These are phyloP conservation scores for Monosporozyma siamensis DNA, from an alignment of 805 yeast species.

Conservation along the genomic window DNA sequence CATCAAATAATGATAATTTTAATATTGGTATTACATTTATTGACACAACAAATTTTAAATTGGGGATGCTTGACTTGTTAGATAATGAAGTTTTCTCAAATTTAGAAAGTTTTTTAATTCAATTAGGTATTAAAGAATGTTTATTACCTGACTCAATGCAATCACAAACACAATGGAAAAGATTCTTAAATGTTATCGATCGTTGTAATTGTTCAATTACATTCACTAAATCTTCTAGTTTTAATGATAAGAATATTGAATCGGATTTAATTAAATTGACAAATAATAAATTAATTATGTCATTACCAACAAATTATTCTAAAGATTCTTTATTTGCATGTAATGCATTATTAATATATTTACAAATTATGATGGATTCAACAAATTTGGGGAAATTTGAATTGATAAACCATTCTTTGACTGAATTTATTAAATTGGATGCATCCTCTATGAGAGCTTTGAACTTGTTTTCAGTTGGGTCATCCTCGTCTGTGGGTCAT, in stretches of 20 bases:
- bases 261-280: constrained; percentile 70
- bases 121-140: constrained; percentile 82
- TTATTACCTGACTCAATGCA: constrained; percentile 40
- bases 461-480: constrained; percentile 70
- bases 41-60: constrained; percentile 55
- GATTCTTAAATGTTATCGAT: constrained; percentile 62
- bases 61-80: constrained; percentile 69
- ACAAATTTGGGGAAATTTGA: constrained; percentile 45
- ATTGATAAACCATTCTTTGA: constrained; percentile 57
- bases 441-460: constrained; percentile 82
- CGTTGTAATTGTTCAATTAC: constrained; percentile 71
- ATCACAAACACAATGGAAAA: constrained; percentile 33
- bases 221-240: constrained; percentile 47
- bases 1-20: constrained; percentile 29
- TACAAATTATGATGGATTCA: constrained; percentile 53
- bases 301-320: constrained; percentile 25
- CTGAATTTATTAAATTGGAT: constrained; percentile 84
- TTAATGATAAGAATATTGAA: constrained; percentile 51
- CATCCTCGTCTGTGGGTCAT: constrained; percentile 5
- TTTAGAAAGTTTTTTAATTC: constrained; percentile 77
- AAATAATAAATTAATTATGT: constrained; percentile 35
- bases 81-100: constrained; percentile 87
- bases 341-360: constrained; percentile 55
- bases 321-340: constrained; percentile 24
- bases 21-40: constrained; percentile 64